A percentile compares a stretch with the other conserved stretches of the same genome.
These are phyloP conservation scores for Fusarium xyrophilum DNA, from an alignment of 2,329 filamentous ascomycete species.

Conservation along the genomic window DNA sequence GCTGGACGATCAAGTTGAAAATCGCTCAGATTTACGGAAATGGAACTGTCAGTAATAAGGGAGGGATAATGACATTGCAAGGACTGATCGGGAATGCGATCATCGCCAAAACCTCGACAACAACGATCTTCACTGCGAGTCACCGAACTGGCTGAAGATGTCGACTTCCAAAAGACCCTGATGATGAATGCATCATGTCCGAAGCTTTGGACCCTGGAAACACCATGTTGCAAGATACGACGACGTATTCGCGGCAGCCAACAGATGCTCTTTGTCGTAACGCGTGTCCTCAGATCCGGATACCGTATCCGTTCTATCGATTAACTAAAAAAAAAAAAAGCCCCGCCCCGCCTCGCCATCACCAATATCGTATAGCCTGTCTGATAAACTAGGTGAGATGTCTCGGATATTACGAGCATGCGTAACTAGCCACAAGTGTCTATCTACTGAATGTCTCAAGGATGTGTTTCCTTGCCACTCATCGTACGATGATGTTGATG, in stretches of 20 bases:
- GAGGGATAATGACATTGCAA: background rate
- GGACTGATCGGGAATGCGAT: background rate
- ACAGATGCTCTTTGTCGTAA: background rate
- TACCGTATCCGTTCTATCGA: background rate
- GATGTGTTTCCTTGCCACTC: background rate
- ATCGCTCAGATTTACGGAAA: background rate
- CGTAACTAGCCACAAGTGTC: background rate
- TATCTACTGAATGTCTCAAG: background rate
- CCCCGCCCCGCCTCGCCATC: conserved; percentile 1
- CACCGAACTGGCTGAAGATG: background rate
- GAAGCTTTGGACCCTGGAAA: background rate
- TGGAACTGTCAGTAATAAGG: conserved; percentile 1
- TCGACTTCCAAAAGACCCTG: background rate
- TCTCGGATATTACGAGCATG: conserved; percentile 1
- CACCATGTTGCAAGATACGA: background rate
- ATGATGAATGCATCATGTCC: background rate
- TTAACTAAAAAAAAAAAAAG: too few species aligned
- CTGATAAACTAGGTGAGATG: conserved; percentile 8
- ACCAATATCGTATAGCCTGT: background rate
- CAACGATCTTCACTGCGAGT: background rate
- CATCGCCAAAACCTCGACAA: background rate
- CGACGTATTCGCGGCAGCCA: background rate
- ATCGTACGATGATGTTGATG: background rate
- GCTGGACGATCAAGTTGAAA: background rate
- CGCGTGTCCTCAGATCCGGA: background rate